Conservation (phyloP, 179 eudicot species). For the Beta macrorhiza region DNA sequence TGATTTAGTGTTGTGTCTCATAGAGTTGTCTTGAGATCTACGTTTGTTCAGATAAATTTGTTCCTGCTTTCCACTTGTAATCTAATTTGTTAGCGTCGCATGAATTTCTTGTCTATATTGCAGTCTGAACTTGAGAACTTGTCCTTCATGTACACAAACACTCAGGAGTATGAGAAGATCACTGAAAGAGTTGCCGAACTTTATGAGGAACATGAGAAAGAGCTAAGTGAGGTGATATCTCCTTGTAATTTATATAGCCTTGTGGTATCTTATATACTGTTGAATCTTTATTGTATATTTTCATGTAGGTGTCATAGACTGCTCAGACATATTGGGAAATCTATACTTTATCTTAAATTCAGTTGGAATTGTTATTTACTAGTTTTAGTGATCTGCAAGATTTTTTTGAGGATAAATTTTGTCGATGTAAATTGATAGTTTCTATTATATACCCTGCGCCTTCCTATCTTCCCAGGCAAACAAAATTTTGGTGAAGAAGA, state of each 20-base stretch:
- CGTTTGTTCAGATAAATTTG: not conserved
- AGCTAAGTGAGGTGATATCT: slow-evolving; percentile 66
- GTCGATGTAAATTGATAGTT: not conserved
- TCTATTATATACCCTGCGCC: slow-evolving; percentile 15
- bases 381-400: slow-evolving; percentile 1
- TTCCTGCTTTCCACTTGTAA: slow-evolving; percentile 2
- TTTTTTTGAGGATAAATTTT: not conserved
- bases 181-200: slow-evolving; percentile 72
- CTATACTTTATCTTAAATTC: not conserved
- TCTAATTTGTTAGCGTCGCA: slow-evolving; percentile 15
- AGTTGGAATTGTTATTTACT: not conserved
- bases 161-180: slow-evolving; percentile 73
- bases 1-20: not conserved
- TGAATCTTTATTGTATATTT: slow-evolving; percentile 2
- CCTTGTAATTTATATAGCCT: slow-evolving; percentile 5
- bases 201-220: slow-evolving; percentile 77
- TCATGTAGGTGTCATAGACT: not conserved
- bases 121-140: slow-evolving; percentile 98
- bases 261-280: not conserved
- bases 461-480: slow-evolving; percentile 57
- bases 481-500: slow-evolving; percentile 76
- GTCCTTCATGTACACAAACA: slow-evolving; percentile 90
- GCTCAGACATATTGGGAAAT: not conserved
- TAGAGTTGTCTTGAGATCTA: not conserved
- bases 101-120: slow-evolving; percentile 30